phyloP scores from a whole-genome alignment of 441 rosid genomes.

The Eruca vesicaria region DNA sequence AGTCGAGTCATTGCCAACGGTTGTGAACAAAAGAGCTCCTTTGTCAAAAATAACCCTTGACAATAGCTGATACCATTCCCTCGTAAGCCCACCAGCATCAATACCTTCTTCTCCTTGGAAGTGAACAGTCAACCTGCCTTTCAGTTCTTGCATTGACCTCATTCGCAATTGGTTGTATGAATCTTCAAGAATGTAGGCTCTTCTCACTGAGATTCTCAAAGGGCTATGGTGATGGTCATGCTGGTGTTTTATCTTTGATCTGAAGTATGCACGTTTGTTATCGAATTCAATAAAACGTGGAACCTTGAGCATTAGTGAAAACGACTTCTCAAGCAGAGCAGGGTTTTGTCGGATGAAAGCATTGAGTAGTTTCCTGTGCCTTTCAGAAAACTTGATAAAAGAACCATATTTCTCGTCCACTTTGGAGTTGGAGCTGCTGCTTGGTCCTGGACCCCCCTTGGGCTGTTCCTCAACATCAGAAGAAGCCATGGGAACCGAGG shows the following conservation, averaged over 20 bases:
- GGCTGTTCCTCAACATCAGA: conserved; percentile 71
- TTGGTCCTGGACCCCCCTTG: conserved; percentile 44
- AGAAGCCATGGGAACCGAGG: conserved; percentile 45
- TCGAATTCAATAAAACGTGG: conserved; percentile 96
- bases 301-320: conserved; percentile 90
- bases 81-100: conserved; percentile 98
- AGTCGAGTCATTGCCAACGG: conserved; percentile 95
- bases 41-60: conserved; percentile 97
- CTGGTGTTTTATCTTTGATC: conserved; percentile 92
- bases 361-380: conserved; percentile 86
- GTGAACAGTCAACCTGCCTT: conserved; percentile 89
- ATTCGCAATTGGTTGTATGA: conserved; percentile 92
- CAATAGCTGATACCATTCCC: conserved; percentile 97
- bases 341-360: conserved; percentile 94
- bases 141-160: conserved; percentile 81
- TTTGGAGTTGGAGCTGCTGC: conserved; percentile 49
- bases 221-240: conserved; percentile 93
- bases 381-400: conserved; percentile 87
- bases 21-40: conserved; percentile 93
- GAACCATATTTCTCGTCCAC: conserved; percentile 79
- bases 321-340: conserved; percentile 91
- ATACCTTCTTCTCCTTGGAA: conserved; percentile 98
- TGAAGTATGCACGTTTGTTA: conserved; percentile 86
- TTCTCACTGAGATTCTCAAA: conserved; percentile 87
- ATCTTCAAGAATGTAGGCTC: conserved; percentile 96